A percentile compares a stretch with the other conserved stretches of the same genome.
Evolutionary conservation across 83 land plant species (phyloP).

Genomic region (Diphasiastrum complanatum): DNA sequence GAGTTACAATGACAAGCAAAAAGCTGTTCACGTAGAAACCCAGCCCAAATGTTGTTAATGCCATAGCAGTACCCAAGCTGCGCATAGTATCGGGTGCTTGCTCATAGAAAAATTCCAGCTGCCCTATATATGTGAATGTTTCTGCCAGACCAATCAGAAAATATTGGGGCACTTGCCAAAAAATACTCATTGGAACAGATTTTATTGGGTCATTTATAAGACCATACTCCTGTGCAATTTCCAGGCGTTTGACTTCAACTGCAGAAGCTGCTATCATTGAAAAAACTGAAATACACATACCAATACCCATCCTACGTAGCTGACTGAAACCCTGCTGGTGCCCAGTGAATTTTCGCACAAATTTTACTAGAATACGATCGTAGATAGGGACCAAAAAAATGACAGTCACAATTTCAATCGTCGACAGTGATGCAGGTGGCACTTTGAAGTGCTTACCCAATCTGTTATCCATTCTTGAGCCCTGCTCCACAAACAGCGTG

Average conservation of each 20-base stretch:
- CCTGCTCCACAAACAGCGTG: background rate
- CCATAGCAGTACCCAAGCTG: background rate
- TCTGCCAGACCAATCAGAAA: background rate
- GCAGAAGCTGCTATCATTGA: background rate
- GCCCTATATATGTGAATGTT: background rate
- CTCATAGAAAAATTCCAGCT: background rate
- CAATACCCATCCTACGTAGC: background rate
- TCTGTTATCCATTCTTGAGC: background rate
- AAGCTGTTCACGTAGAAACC: background rate
- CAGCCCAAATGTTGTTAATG: background rate
- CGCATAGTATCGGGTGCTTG: constrained; percentile 1
- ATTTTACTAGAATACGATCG: background rate
- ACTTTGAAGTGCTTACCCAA: background rate
- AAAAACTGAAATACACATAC: background rate
- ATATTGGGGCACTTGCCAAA: no score
- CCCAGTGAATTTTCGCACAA: background rate
- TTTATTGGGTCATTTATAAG: background rate
- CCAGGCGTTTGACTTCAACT: background rate
- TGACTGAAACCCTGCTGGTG: background rate
- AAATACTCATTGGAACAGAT: background rate
- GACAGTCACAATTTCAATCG: background rate
- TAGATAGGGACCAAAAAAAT: background rate
- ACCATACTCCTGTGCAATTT: background rate
- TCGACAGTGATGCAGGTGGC: background rate
- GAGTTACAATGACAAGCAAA: background rate